Conservation (phyloP, 352 stramenopile species). For the Pythium pyrilobum region DNA sequence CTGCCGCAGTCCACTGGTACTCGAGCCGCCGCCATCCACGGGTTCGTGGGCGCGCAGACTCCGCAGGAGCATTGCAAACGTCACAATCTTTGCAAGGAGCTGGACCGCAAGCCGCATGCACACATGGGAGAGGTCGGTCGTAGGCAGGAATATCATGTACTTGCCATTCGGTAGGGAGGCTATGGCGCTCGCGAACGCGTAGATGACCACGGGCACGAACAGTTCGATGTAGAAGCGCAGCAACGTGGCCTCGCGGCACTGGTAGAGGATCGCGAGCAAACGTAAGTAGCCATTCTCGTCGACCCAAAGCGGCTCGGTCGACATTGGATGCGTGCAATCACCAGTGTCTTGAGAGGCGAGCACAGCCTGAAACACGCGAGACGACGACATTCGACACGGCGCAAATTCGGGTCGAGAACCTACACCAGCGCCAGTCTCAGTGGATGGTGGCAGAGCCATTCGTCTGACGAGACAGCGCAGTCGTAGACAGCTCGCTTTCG, state of each 20-base stretch:
- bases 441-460: too few species aligned
- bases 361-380: not conserved
- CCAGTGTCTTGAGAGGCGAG: not conserved
- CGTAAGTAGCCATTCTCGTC: not conserved
- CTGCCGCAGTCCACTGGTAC: not conserved
- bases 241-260: conserved; percentile 1
- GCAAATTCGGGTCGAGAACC: too few species aligned
- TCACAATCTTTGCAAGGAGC: too few species aligned
- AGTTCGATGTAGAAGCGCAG: conserved; percentile 10
- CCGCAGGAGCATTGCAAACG: too few species aligned
- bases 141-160: not conserved
- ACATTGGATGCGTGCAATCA: not conserved
- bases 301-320: not conserved
- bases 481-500: too few species aligned
- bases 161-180: not conserved
- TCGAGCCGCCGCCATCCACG: too few species aligned
- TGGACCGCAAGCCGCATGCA: not conserved
- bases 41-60: too few species aligned
- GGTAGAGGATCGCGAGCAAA: not conserved
- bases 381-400: too few species aligned
- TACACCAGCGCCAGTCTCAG: too few species aligned
- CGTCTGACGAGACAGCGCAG: too few species aligned
- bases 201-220: conserved; percentile 5
- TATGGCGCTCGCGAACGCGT: not conserved
- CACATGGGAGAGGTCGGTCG: not conserved